phyloP scores from a whole-genome alignment of 1,139 yeast genomes.

The Yamadazyma membranifaciens region DNA sequence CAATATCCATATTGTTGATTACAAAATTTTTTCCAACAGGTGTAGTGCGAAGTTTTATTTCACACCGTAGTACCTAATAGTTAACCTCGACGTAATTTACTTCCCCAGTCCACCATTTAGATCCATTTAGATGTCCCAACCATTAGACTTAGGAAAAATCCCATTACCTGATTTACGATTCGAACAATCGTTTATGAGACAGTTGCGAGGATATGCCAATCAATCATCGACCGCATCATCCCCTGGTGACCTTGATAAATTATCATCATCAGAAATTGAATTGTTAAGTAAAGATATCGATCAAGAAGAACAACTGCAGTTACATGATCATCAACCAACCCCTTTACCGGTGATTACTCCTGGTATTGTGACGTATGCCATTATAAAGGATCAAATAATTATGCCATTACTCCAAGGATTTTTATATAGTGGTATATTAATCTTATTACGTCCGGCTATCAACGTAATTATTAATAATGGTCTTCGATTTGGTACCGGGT shows the following conservation, averaged over 20 bases:
- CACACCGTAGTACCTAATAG: no score
- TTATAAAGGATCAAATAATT: constrained; percentile 61
- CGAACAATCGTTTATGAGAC: constrained; percentile 56
- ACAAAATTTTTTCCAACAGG: constrained; percentile 4
- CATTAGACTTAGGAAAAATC: constrained; percentile 2
- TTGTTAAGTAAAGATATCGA: constrained; percentile 17
- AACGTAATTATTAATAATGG: constrained; percentile 28
- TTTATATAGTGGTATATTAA: constrained; percentile 36
- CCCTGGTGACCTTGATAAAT: neutral
- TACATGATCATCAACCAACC: neutral
- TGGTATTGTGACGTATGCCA: constrained; percentile 49
- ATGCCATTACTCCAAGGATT: constrained; percentile 61
- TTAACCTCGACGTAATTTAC: no score
- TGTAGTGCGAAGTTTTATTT: neutral
- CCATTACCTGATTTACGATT: constrained; percentile 63
- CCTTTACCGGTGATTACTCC: constrained; percentile 46
- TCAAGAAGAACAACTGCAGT: constrained; percentile 19
- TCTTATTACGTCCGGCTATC: constrained; percentile 31
- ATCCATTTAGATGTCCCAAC: constrained; percentile 5
- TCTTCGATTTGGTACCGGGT: constrained; percentile 27
- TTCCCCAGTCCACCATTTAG: no score
- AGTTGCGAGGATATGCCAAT: constrained; percentile 40
- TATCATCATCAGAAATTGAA: neutral
- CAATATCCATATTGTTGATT: constrained; percentile 35
- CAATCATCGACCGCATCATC: neutral